Base-by-base conservation (phyloP, 176 grass and related monocot species). In the Oryza coarctata region DNA sequence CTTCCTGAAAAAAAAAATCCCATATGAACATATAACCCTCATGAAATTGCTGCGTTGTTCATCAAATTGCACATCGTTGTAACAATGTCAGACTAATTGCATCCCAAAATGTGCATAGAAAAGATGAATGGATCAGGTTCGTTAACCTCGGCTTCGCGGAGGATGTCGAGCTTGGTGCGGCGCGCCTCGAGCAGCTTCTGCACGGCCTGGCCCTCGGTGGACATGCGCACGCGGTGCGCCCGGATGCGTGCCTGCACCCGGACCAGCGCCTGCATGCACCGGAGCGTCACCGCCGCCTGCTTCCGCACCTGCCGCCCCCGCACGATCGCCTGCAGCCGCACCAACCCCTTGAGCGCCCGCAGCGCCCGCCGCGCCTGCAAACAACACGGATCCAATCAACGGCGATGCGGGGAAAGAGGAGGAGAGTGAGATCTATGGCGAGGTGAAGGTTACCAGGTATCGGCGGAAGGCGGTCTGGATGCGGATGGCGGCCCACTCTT, bases 221-320 rank as follows among this genome's bases (percentile, higher is more conserved):
- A 98, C 88, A 98, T 86, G 32, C 96, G 89, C 61, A 98, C 96
- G 18, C 90, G 90, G 65, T 91, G 79, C 0, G 96, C 93, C n/a
- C 96, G 81, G 75, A 98, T 93, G 79, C 85, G 93, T 27, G 96
- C 96, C 80, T 98, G 96, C 40, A 98, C 96, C 31, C 96, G 79
- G n/a, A 98, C 96, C 38, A 98, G 87, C 20, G 96, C 96, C 90
- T 98, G 96, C 96, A 98, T 95, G 80, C 96, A 98, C 47, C 93
- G 88, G 9, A 99, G 91, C 22, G 96, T 99, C 77, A 92, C 93
- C 3, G 93, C 96, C 47, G 96, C 96, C 83, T 99, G 96, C 82
- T 95, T 99, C 29, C 96, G 28, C 47, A 99, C 96, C 83, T 99
- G 96, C 60, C 96, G 87, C 22, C 96, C 96, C 11, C 96, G 88